These are phyloP conservation scores for Ustilago tritici DNA, from an alignment of 1,284 basidiomycete species.

Conservation along the genomic window DNA sequence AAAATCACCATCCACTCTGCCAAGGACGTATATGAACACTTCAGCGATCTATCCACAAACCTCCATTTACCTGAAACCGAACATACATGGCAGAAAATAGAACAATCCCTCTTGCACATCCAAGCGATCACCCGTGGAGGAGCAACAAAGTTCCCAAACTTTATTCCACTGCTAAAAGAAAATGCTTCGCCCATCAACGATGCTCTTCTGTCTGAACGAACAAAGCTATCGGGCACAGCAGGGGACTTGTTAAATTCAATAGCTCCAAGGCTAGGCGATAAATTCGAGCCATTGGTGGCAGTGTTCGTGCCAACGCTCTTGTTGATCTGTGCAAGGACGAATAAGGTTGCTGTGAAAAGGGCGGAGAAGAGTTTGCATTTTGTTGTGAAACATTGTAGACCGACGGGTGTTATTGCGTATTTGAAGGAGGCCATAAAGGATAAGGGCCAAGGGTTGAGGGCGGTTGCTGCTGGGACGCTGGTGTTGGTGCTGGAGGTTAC, in stretches of 20 bases:
- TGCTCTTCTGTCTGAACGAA: slow-evolving; percentile 72
- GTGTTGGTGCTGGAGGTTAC: slow-evolving; percentile 65
- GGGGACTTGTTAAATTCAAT: slow-evolving; percentile 72
- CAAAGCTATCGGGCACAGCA: slow-evolving; percentile 71
- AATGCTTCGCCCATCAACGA: slow-evolving; percentile 43
- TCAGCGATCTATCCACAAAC: slow-evolving; percentile 25
- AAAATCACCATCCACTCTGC: slow-evolving; percentile 25
- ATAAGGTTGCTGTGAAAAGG: slow-evolving; percentile 72
- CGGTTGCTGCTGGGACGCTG: slow-evolving; percentile 39
- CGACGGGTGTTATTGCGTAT: slow-evolving; percentile 67
- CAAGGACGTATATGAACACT: slow-evolving; percentile 23
- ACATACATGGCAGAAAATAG: slow-evolving; percentile 63
- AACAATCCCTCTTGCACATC: slow-evolving; percentile 49
- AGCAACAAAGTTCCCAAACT: slow-evolving; percentile 55
- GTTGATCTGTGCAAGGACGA: slow-evolving; percentile 71
- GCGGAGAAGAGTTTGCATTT: slow-evolving; percentile 71
- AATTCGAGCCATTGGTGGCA: slow-evolving; percentile 71
- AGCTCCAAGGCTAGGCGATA: slow-evolving; percentile 70
- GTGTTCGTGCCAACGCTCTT: slow-evolving; percentile 72
- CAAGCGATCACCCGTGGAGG: slow-evolving; percentile 62
- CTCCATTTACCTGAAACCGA: slow-evolving; percentile 55
- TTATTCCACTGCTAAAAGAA: slow-evolving; percentile 45
- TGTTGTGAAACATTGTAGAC: slow-evolving; percentile 71
- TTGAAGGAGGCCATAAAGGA: slow-evolving; percentile 70
- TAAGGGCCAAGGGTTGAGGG: slow-evolving; percentile 61